phyloP scores from a whole-genome alignment of 306 rosid species.

The Pachyrhizus erosus region DNA sequence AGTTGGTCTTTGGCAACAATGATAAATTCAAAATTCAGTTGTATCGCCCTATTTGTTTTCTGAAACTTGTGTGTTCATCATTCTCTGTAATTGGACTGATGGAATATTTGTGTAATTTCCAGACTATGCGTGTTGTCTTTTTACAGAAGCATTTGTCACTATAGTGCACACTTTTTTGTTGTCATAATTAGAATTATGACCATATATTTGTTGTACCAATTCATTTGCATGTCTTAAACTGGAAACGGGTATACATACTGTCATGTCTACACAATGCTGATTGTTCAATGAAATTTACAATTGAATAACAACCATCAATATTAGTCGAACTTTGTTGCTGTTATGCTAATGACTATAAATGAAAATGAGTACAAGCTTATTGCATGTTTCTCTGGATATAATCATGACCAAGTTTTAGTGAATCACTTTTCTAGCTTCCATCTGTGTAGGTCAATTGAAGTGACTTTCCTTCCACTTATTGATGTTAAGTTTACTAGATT shows the following conservation, averaged over 20 bases:
- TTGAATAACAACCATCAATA: slow-evolving; percentile 34
- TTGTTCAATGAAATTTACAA: slow-evolving; percentile 23
- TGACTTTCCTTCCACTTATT: not conserved
- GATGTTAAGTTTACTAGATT: not conserved
- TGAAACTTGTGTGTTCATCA: not conserved
- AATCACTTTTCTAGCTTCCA: slow-evolving; percentile 32
- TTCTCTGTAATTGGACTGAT: not conserved
- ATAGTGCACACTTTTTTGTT: too few relatives aligned
- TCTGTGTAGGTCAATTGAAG: slow-evolving; percentile 32
- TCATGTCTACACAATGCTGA: not conserved
- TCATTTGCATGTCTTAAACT: slow-evolving; percentile 16
- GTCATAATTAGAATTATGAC: slow-evolving; percentile 7
- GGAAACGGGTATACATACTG: slow-evolving; percentile 26
- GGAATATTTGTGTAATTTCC: slow-evolving; percentile 4
- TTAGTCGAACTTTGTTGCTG: slow-evolving; percentile 48
- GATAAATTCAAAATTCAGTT: not conserved
- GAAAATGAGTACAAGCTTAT: slow-evolving; percentile 23
- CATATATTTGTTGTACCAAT: not conserved
- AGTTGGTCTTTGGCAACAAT: not conserved
- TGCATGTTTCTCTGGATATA: slow-evolving; percentile 10
- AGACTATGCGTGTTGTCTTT: not conserved
- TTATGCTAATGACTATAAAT: slow-evolving; percentile 4
- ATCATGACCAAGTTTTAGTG: slow-evolving; percentile 12
- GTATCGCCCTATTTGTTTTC: not conserved
- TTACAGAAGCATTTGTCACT: slow-evolving; percentile 19